These are phyloP conservation scores for Pigoraptor vietnamica DNA, from an alignment of 78 protist genomes.

Conservation along the genomic window DNA sequence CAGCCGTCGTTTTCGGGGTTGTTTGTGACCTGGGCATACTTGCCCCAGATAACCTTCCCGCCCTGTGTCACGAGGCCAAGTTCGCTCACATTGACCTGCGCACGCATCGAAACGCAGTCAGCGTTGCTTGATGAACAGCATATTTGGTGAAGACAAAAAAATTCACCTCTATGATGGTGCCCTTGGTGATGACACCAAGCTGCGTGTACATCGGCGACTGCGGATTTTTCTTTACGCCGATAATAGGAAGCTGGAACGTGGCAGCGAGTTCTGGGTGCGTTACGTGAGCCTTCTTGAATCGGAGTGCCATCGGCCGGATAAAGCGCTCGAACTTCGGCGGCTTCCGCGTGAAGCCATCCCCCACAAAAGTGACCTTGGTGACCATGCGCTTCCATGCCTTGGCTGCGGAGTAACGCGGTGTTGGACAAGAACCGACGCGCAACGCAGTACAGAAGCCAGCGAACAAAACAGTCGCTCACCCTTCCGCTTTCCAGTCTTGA, in stretches of 20 bases:
- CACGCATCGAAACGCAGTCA: neutral
- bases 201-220: constrained; percentile 84
- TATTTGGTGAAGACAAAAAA: too few species aligned
- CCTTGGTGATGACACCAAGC: constrained; percentile 99
- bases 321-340: constrained; percentile 98
- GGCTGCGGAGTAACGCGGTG: constrained; percentile 14
- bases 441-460: neutral
- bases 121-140: neutral
- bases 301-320: constrained; percentile 94
- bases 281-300: constrained; percentile 95
- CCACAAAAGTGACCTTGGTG: constrained; percentile 96
- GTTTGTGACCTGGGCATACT: constrained; percentile 97
- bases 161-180: constrained; percentile 92
- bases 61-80: constrained; percentile 97
- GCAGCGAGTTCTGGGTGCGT: constrained; percentile 98
- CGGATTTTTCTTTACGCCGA: constrained; percentile 97
- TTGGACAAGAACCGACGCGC: neutral
- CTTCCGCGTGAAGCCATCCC: constrained; percentile 97
- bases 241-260: constrained; percentile 93
- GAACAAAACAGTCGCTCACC: constrained; percentile 12
- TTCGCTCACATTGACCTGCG: constrained; percentile 91
- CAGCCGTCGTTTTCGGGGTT: constrained; percentile 99
- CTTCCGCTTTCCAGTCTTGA: constrained; percentile 92
- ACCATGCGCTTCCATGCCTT: constrained; percentile 98
- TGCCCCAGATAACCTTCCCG: constrained; percentile 99